phyloP scores from a whole-genome alignment of 768 basidiomycete species.

The Mycena metata region DNA sequence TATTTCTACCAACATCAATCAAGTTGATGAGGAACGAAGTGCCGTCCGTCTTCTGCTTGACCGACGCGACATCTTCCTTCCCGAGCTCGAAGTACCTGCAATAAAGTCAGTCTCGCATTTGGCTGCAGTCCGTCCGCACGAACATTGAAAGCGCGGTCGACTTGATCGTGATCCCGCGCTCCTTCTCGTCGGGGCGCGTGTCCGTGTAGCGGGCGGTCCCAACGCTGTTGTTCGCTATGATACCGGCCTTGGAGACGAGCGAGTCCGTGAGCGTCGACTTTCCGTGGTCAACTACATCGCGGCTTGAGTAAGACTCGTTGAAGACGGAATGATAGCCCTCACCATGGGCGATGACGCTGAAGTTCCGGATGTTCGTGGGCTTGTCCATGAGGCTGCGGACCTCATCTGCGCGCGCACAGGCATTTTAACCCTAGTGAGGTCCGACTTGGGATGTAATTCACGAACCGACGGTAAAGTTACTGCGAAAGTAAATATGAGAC shows the following conservation, averaged over 20 bases:
- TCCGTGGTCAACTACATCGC: constrained; percentile 94
- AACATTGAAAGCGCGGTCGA: constrained; percentile 91
- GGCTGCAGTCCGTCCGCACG: background rate
- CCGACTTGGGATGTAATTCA: background rate
- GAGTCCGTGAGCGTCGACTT: constrained; percentile 99
- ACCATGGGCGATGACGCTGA: constrained; percentile 75
- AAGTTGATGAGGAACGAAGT: constrained; percentile 99
- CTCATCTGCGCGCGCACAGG: constrained; percentile 65
- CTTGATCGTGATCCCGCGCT: constrained; percentile 99
- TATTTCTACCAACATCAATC: constrained; percentile 76
- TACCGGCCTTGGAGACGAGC: constrained; percentile 98
- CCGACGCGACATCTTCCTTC: constrained; percentile 86
- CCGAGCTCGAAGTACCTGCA: constrained; percentile 95
- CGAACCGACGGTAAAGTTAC: constrained; percentile 28
- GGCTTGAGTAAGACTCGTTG: background rate
- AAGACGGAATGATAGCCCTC: constrained; percentile 43
- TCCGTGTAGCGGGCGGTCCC: constrained; percentile 98
- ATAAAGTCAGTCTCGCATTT: background rate
- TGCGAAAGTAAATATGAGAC: background rate
- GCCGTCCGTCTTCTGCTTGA: constrained; percentile 95
- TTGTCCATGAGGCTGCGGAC: constrained; percentile 89
- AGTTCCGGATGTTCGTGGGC: constrained; percentile 85
- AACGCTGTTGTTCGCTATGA: constrained; percentile 93
- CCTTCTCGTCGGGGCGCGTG: constrained; percentile 97
- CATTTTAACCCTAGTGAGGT: background rate